Conservation (phyloP, 495 filamentous ascomycete genomes). For the Penicillium arizonense region DNA sequence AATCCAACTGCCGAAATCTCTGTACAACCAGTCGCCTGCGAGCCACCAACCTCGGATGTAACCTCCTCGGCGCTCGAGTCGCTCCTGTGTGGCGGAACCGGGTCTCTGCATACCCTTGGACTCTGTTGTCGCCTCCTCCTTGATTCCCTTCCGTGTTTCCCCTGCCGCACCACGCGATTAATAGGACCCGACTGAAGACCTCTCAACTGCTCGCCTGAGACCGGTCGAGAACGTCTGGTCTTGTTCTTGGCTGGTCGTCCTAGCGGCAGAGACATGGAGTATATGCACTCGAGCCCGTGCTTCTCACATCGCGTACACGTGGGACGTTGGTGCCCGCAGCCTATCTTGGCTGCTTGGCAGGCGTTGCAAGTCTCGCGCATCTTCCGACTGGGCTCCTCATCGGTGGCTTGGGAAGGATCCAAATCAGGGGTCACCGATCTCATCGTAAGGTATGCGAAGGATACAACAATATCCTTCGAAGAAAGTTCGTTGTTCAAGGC, state of each 20-base stretch:
- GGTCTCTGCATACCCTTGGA: background rate
- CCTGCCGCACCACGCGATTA: background rate
- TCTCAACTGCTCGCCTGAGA: background rate
- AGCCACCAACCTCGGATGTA: background rate
- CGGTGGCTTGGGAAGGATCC: background rate
- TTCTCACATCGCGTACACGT: slow-evolving; percentile 44
- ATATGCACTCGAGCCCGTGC: slow-evolving; percentile 43
- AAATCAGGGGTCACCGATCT: background rate
- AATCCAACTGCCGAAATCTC: background rate
- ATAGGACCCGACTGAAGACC: slow-evolving; percentile 14
- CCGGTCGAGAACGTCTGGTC: slow-evolving; percentile 2
- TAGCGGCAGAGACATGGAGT: slow-evolving; percentile 44
- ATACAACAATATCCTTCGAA: too few relatives aligned
- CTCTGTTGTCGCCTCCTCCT: background rate
- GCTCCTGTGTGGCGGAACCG: background rate
- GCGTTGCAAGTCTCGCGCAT: slow-evolving; percentile 49
- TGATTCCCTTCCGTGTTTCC: background rate
- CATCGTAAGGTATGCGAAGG: background rate
- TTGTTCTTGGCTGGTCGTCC: slow-evolving; percentile 44
- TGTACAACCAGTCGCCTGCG: background rate
- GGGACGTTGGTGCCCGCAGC: slow-evolving; percentile 49
- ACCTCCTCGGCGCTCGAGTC: background rate
- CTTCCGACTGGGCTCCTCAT: slow-evolving; percentile 21
- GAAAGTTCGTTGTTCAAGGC: too few relatives aligned
- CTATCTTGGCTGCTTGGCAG: slow-evolving; percentile 48